Conservation (phyloP, 2,329 filamentous ascomycete genomes). For the Xylariaceae sp. region DNA sequence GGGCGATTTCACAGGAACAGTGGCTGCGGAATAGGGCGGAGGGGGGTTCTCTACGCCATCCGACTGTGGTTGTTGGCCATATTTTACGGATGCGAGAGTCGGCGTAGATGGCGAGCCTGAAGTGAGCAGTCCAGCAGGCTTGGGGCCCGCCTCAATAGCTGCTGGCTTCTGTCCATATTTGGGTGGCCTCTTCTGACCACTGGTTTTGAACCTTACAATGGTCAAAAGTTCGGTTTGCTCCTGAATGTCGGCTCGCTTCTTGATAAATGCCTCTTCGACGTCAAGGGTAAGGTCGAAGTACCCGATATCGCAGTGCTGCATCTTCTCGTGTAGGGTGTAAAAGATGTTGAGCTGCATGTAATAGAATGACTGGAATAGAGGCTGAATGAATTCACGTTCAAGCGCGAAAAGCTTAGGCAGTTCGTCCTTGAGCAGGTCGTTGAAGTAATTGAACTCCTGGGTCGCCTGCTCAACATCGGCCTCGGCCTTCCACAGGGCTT, state of each 20-base stretch:
- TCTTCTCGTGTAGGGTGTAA: slow-evolving; percentile 96
- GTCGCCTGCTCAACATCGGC: slow-evolving; percentile 88
- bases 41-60: slow-evolving; percentile 63
- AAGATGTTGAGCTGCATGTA: slow-evolving; percentile 99
- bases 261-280: slow-evolving; percentile 86
- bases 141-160: slow-evolving; percentile 33
- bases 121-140: slow-evolving; percentile 50
- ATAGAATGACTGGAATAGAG: slow-evolving; percentile 98
- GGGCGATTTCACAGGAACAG: slow-evolving; percentile 40
- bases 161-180: slow-evolving; percentile 61
- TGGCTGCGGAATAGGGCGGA: slow-evolving; percentile 68
- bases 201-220: slow-evolving; percentile 91
- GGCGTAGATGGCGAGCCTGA: slow-evolving; percentile 45
- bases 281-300: slow-evolving; percentile 94
- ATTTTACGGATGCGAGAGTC: slow-evolving; percentile 37
- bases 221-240: slow-evolving; percentile 80
- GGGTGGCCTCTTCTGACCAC: slow-evolving; percentile 66
- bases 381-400: slow-evolving; percentile 92
- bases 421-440: slow-evolving; percentile 94
- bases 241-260: slow-evolving; percentile 86
- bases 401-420: slow-evolving; percentile 87
- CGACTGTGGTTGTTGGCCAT: slow-evolving; percentile 39
- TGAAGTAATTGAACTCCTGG: slow-evolving; percentile 97
- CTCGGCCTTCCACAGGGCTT: slow-evolving; percentile 94
- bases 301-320: slow-evolving; percentile 96